Conservation (phyloP, 495 filamentous ascomycete genomes). For the Daldinia grandis region DNA sequence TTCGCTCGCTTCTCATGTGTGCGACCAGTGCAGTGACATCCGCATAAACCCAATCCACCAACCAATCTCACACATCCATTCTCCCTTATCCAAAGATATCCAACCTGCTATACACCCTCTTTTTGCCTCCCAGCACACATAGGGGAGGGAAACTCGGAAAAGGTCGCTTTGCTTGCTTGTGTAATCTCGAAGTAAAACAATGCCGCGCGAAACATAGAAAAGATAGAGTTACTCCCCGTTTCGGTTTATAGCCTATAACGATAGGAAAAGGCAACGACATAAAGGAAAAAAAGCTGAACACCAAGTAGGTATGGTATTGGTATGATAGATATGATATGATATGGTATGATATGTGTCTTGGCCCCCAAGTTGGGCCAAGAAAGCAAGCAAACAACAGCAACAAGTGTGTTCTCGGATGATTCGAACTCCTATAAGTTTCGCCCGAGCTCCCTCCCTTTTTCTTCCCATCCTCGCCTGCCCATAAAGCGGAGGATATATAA, state of each 20-base stretch:
- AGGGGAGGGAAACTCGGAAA: neutral
- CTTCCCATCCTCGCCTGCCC: conserved; percentile 6
- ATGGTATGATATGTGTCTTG: neutral
- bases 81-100: conserved; percentile 7
- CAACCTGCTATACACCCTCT: conserved; percentile 1
- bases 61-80: neutral
- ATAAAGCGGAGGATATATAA: conserved; percentile 5
- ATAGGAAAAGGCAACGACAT: conserved; percentile 14
- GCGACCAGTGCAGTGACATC: neutral
- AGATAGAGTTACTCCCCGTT: conserved; percentile 9
- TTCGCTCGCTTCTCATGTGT: neutral
- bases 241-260: conserved; percentile 23
- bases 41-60: neutral
- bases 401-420: conserved; percentile 4
- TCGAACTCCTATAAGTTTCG: conserved; percentile 30
- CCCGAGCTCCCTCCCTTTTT: conserved; percentile 18
- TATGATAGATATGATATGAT: conserved; percentile 7
- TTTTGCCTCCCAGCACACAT: neutral
- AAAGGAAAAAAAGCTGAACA: conserved; percentile 4
- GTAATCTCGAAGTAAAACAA: conserved; percentile 4
- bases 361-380: neutral
- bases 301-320: conserved; percentile 12
- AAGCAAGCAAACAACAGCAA: conserved; percentile 6
- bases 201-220: conserved; percentile 14
- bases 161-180: conserved; percentile 4